phyloP scores from a whole-genome alignment of 2,329 filamentous ascomycete genomes.

The Aspergillus thermomutatus region DNA sequence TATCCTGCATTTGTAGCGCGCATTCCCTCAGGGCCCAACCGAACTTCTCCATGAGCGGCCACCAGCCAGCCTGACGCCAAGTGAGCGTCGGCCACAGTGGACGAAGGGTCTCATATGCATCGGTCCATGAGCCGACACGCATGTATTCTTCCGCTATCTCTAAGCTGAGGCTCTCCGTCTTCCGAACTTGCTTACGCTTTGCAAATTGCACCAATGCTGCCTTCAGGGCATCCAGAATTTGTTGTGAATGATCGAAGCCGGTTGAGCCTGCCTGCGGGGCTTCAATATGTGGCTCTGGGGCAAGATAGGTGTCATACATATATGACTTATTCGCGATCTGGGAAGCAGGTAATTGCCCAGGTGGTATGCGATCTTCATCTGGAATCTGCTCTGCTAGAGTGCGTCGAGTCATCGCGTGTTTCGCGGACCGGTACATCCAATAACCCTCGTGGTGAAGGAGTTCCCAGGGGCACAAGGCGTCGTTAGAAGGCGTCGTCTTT shows the following conservation, averaged over 20 bases:
- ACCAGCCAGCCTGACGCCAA: slow-evolving; percentile 63
- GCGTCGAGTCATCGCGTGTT: slow-evolving; percentile 50
- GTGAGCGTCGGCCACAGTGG: slow-evolving; percentile 54
- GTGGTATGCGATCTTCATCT: slow-evolving; percentile 55
- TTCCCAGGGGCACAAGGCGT: slow-evolving; percentile 56
- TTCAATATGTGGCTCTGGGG: slow-evolving; percentile 57
- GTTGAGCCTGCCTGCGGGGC: slow-evolving; percentile 41
- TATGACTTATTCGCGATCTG: slow-evolving; percentile 52
- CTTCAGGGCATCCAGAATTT: slow-evolving; percentile 49
- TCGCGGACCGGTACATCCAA: slow-evolving; percentile 55
- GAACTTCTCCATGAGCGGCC: slow-evolving; percentile 52
- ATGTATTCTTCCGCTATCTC: slow-evolving; percentile 56
- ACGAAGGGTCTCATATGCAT: slow-evolving; percentile 50
- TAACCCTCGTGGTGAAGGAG: slow-evolving; percentile 61
- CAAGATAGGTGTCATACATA: slow-evolving; percentile 60
- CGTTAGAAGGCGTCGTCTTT: slow-evolving; percentile 47
- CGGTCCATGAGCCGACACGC: slow-evolving; percentile 46
- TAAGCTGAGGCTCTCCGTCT: slow-evolving; percentile 53
- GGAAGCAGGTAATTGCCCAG: slow-evolving; percentile 54
- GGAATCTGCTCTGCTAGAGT: slow-evolving; percentile 54
- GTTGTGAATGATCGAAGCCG: slow-evolving; percentile 51
- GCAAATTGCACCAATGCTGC: slow-evolving; percentile 50
- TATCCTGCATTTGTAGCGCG: slow-evolving; percentile 44
- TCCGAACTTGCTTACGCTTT: slow-evolving; percentile 50
- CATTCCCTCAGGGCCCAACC: slow-evolving; percentile 54